Conservation (phyloP, 2,329 filamentous ascomycete species). For the Fusarium sp. region DNA sequence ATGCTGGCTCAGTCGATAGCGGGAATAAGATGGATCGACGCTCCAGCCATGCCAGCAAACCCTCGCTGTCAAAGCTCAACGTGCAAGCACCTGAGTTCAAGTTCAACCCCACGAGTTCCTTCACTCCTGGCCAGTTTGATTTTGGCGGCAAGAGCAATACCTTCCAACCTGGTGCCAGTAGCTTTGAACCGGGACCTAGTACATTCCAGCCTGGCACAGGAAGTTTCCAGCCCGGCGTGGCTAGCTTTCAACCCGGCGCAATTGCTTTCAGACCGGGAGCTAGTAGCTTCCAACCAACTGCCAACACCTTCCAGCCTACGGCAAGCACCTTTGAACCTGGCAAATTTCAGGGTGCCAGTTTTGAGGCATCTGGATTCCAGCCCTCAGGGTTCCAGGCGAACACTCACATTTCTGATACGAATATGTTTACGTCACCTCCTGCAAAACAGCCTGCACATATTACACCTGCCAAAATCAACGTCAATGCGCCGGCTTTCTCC, state of each 20-base stretch:
- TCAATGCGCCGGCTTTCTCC: conserved; percentile 75
- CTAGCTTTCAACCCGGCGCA: conserved; percentile 10
- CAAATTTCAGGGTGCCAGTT: conserved; percentile 16
- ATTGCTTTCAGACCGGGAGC: conserved; percentile 8
- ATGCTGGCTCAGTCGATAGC: conserved; percentile 54
- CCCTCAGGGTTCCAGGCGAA: conserved; percentile 59
- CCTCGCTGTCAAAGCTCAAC: conserved; percentile 83
- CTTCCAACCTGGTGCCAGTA: conserved; percentile 58
- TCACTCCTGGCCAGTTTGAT: conserved; percentile 39
- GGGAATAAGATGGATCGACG: conserved; percentile 51
- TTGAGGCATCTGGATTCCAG: conserved; percentile 48
- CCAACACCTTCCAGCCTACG: conserved; percentile 38
- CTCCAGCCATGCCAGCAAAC: conserved; percentile 71
- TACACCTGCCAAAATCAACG: conserved; percentile 68
- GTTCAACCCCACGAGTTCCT: conserved; percentile 66
- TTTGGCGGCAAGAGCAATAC: conserved; percentile 46
- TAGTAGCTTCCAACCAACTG: conserved; percentile 56
- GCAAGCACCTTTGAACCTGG: conserved; percentile 21
- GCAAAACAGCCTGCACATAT: conserved; percentile 25
- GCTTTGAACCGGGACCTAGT: conserved; percentile 38
- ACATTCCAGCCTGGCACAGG: conserved; percentile 13
- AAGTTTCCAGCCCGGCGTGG: conserved; percentile 13
- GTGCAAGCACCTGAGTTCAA: conserved; percentile 91
- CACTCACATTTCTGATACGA: conserved; percentile 16
- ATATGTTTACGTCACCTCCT: conserved; percentile 35